These are phyloP conservation scores for Dalechampia spathulata DNA, from an alignment of 441 rosid genomes.

Conservation along the genomic window DNA sequence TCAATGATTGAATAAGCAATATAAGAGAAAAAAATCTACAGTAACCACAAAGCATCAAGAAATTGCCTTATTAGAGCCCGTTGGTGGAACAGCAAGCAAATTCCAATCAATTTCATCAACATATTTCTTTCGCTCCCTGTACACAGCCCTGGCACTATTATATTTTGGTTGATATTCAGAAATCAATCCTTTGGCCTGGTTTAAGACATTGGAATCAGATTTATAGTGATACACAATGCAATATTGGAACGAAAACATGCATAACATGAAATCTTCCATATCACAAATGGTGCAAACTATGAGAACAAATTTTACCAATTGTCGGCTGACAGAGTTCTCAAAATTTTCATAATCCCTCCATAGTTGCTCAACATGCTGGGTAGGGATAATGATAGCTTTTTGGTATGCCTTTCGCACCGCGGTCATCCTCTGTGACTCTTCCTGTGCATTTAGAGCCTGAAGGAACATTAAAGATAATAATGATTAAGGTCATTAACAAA, in stretches of 20 bases:
- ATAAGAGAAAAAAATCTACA: slow-evolving; percentile 13
- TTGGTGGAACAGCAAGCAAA: slow-evolving; percentile 88
- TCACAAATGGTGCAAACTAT: slow-evolving; percentile 4
- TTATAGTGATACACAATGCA: slow-evolving; percentile 11
- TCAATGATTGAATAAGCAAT: slow-evolving; percentile 2
- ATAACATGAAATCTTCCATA: background rate
- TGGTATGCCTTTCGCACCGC: slow-evolving; percentile 79
- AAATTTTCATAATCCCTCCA: slow-evolving; percentile 96
- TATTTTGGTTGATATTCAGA: slow-evolving; percentile 91
- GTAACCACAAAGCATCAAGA: slow-evolving; percentile 10
- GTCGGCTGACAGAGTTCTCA: slow-evolving; percentile 91
- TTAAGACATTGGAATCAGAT: slow-evolving; percentile 23
- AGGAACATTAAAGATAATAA: slow-evolving; percentile 19
- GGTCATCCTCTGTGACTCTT: slow-evolving; percentile 81
- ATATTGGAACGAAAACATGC: slow-evolving; percentile 5
- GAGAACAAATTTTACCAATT: slow-evolving; percentile 49
- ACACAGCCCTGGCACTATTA: slow-evolving; percentile 91
- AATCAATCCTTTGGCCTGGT: slow-evolving; percentile 88
- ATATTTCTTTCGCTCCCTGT: slow-evolving; percentile 88
- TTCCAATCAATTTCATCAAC: slow-evolving; percentile 94
- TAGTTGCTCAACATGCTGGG: slow-evolving; percentile 86
- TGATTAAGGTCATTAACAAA: too few species aligned
- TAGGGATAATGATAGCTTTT: slow-evolving; percentile 82
- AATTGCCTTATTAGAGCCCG: slow-evolving; percentile 64
- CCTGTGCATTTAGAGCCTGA: slow-evolving; percentile 66